Percentiles rank a stretch among this genome's conserved stretches.
phyloP scores from a whole-genome alignment of 805 yeast species.

The Starmerella khaoyaiensis region DNA sequence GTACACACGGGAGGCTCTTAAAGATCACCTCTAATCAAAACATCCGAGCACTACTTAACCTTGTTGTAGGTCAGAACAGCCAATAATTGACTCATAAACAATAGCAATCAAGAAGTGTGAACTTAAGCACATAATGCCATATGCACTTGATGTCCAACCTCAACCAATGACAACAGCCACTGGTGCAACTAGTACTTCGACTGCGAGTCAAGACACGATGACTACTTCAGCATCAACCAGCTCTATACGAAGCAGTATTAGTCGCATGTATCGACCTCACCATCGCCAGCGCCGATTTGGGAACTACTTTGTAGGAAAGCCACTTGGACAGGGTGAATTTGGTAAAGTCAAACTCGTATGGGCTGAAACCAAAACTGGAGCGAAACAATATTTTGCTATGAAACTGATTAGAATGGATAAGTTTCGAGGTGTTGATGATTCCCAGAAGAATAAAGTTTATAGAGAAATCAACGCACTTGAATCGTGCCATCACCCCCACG shows the following conservation, averaged over 20 bases:
- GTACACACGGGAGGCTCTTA: too few relatives aligned
- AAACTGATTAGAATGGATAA: slow-evolving; percentile 81
- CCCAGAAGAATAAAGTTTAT: slow-evolving; percentile 76
- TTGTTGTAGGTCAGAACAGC: too few relatives aligned
- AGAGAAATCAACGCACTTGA: slow-evolving; percentile 85
- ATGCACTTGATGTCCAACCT: too few relatives aligned
- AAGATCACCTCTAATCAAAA: too few relatives aligned
- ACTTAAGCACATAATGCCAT: too few relatives aligned
- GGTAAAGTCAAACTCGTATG: slow-evolving; percentile 96
- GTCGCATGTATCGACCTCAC: slow-evolving; percentile 18
- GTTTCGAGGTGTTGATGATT: slow-evolving; percentile 64
- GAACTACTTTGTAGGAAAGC: slow-evolving; percentile 76
- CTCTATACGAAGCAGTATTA: slow-evolving; percentile 19
- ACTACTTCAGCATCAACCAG: slow-evolving; percentile 12
- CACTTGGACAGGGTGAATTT: slow-evolving; percentile 95
- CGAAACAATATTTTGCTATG: slow-evolving; percentile 69
- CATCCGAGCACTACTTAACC: too few relatives aligned
- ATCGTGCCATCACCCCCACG: slow-evolving; percentile 76
- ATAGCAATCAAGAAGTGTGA: too few relatives aligned
- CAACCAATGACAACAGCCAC: too few relatives aligned
- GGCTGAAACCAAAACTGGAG: slow-evolving; percentile 62
- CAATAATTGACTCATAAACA: too few relatives aligned
- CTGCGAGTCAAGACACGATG: too few relatives aligned
- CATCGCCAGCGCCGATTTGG: slow-evolving; percentile 50
- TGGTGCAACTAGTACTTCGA: too few relatives aligned